These are phyloP conservation scores for Solanum sejunctum DNA, from an alignment of 257 asterid genomes.

Conservation along the genomic window DNA sequence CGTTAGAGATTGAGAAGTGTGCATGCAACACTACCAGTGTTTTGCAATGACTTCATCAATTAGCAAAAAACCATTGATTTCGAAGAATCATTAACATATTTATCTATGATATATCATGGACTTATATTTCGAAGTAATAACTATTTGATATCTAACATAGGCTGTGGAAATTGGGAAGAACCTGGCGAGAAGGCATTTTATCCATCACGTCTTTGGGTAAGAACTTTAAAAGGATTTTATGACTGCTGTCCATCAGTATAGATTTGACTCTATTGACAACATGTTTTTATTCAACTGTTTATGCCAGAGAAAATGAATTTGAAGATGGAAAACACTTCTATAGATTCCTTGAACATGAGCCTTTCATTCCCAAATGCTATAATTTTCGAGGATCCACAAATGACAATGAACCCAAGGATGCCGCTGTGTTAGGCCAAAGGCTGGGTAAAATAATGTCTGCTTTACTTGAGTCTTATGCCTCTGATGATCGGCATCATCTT, in stretches of 20 bases:
- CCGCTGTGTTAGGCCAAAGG: slow-evolving; percentile 38
- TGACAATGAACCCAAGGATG: slow-evolving; percentile 52
- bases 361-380: slow-evolving; percentile 70
- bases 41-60: not conserved
- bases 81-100: not conserved
- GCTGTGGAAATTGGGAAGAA: slow-evolving; percentile 77
- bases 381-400: slow-evolving; percentile 65
- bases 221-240: not conserved
- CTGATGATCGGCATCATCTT: slow-evolving; percentile 49
- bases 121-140: not conserved
- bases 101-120: not conserved
- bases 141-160: slow-evolving; percentile 16
- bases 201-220: slow-evolving; percentile 90
- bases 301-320: slow-evolving; percentile 62
- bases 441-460: slow-evolving; percentile 70
- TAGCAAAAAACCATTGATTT: not conserved
- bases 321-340: slow-evolving; percentile 84
- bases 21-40: not conserved
- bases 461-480: slow-evolving; percentile 68
- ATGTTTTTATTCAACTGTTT: not conserved
- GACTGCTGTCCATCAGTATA: not conserved
- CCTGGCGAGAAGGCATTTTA: slow-evolving; percentile 61
- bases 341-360: slow-evolving; percentile 81
- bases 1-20: not conserved
- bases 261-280: not conserved